Evolutionary conservation across 441 rosid species (phyloP).

Genomic region (Aquilaria agallochum): DNA sequence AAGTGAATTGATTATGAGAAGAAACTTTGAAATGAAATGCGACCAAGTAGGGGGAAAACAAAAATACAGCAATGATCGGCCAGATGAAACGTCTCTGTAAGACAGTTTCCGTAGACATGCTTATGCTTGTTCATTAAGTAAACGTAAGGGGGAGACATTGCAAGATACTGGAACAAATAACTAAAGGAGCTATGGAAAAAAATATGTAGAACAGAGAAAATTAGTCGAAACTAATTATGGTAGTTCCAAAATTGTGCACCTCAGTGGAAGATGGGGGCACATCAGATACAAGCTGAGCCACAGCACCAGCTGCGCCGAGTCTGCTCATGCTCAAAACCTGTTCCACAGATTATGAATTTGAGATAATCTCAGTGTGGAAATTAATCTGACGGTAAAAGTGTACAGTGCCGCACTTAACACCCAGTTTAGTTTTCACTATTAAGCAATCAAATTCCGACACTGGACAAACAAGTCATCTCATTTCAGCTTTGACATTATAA

Average conservation of each 20-base stretch:
- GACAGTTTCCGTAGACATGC: too few species aligned
- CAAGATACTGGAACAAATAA: too few species aligned
- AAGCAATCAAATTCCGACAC: conserved; percentile 12
- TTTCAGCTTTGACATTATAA: conserved; percentile 21
- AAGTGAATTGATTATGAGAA: conserved; percentile 1
- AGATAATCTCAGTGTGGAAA: not conserved
- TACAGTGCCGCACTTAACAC: too few species aligned
- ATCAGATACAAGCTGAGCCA: conserved; percentile 53
- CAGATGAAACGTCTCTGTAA: too few species aligned
- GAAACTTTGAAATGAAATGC: not conserved
- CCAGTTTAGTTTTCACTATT: conserved; percentile 6
- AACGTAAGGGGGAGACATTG: too few species aligned
- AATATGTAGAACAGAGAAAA: conserved; percentile 2
- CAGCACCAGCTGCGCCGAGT: conserved; percentile 52
- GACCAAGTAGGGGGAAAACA: not conserved
- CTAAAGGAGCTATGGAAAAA: not conserved
- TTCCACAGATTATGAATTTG: conserved; percentile 7
- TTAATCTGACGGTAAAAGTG: too few species aligned
- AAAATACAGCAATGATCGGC: too few species aligned
- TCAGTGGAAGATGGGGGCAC: conserved; percentile 41
- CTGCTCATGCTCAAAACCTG: conserved; percentile 59
- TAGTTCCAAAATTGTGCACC: conserved; percentile 20
- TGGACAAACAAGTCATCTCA: conserved; percentile 10
- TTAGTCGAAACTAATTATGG: not conserved
- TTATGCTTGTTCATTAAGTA: too few species aligned